Base-by-base conservation (phyloP, 768 basidiomycete species). In the Termitomyces sp. region DNA sequence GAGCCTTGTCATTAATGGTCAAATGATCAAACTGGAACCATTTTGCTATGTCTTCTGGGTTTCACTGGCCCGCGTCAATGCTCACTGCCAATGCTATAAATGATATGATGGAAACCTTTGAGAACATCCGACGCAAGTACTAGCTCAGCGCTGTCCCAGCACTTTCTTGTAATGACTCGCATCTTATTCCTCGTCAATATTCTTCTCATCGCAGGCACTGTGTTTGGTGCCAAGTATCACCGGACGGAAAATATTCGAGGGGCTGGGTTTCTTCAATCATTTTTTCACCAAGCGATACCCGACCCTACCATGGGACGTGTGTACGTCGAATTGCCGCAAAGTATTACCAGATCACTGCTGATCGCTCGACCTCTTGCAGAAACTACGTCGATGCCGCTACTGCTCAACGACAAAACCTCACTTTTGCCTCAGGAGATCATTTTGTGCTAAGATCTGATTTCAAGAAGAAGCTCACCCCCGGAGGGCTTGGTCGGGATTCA, bases 371-470 rank as follows among this genome's bases (percentile, higher is more conserved):
- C 1, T 47, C 33, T 11, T 39, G 46, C 12, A 81, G 79, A 13
- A 78, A 76, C 60, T 79, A 81, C 60, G 79, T 79, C 50, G 68
- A 77, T 55, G 69, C 78, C 56, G 67, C 69, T 2, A 84, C 82
- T 0, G 87, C 88, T 0, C 59, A 74, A 27, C 70, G 72, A 13
- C 67, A 78, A 51, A 87, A 88, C 63, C 67, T 91, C 51, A 87
- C 85, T 3, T 86, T 74, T 59, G 75, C 85, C 3, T 76, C 76
- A 16, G 77, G 75, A 16, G 73, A 81, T 65, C 74, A 74, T 52
- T 83, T 87, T 66, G 73, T 85, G 58, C 68, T 87, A 51, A 80
- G 85, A 33, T 78, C 81, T 7, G 86, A 88, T 67, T 68, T 67
- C 60, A 82, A 73, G 34, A 84, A 78, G 1, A 67, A 63, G 9